Conservation (phyloP, 2,329 filamentous ascomycete species). For the Herpomyces periplanetae region DNA sequence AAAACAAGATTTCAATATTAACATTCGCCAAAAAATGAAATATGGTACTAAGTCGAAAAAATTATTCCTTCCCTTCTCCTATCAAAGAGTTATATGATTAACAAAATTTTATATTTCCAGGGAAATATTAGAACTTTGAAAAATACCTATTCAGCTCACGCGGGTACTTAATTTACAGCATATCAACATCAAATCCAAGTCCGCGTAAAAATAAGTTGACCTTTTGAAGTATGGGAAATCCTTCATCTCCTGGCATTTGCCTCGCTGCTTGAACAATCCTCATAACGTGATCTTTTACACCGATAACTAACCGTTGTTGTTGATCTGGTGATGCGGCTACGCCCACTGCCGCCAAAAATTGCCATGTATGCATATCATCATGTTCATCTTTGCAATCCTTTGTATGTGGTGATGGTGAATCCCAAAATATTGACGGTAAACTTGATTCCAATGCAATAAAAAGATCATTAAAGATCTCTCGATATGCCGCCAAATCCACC, state of each 20-base stretch:
- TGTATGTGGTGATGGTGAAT: conserved; percentile 64
- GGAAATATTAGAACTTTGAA: too few relatives aligned
- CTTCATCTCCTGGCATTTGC: conserved; percentile 53
- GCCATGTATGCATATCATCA: conserved; percentile 90
- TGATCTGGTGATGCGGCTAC: conserved; percentile 75
- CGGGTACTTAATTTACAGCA: too few relatives aligned
- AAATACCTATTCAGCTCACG: too few relatives aligned
- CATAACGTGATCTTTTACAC: conserved; percentile 91
- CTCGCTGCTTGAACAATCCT: conserved; percentile 66
- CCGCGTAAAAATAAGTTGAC: conserved; percentile 96
- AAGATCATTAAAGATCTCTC: conserved; percentile 36
- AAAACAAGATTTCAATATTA: too few relatives aligned
- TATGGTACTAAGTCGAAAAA: too few relatives aligned
- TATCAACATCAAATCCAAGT: conserved; percentile 83
- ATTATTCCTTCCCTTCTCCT: too few relatives aligned
- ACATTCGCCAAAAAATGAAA: too few relatives aligned
- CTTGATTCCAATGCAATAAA: conserved; percentile 59
- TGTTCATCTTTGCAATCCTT: too few relatives aligned
- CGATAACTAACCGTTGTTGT: conserved; percentile 67
- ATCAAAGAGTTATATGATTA: too few relatives aligned
- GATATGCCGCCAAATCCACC: conserved; percentile 25
- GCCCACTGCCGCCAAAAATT: conserved; percentile 75
- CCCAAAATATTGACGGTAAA: conserved; percentile 43
- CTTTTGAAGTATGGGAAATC: conserved; percentile 40
- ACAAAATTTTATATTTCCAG: too few relatives aligned